A percentile compares a stretch with the other conserved stretches of the same genome.
These are phyloP conservation scores for Gossypium gossypioides DNA, from an alignment of 441 rosid species.

Conservation along the genomic window DNA sequence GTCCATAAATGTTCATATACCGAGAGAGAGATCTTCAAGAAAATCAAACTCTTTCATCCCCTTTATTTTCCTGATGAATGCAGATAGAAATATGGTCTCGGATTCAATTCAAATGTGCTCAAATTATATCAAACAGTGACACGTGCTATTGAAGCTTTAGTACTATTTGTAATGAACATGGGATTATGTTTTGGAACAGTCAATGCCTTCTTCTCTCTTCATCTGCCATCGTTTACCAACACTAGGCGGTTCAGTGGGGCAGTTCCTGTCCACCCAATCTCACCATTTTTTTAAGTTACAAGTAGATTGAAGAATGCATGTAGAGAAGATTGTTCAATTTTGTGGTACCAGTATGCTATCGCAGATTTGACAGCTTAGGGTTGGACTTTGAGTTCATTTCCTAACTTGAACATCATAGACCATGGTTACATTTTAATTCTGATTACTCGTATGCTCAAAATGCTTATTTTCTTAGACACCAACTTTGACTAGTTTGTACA, in stretches of 20 bases:
- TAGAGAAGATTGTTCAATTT: neutral
- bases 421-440: neutral
- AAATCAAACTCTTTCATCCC: neutral
- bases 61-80: neutral
- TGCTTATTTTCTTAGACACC: neutral
- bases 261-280: neutral
- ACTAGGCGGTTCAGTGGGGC: neutral
- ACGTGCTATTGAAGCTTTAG: neutral
- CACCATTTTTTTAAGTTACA: neutral
- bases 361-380: neutral
- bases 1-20: neutral
- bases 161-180: neutral
- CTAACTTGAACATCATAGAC: neutral
- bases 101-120: neutral
- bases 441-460: neutral
- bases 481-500: neutral
- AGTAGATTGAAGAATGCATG: neutral
- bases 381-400: neutral
- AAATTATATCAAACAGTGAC: neutral
- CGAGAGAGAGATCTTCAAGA: neutral
- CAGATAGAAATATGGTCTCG: neutral
- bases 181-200: neutral
- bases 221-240: neutral
- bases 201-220: neutral
- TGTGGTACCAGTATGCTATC: neutral